Evolutionary conservation across 768 basidiomycete genomes (phyloP).

Genomic region (Saitozyma podzolica): DNA sequence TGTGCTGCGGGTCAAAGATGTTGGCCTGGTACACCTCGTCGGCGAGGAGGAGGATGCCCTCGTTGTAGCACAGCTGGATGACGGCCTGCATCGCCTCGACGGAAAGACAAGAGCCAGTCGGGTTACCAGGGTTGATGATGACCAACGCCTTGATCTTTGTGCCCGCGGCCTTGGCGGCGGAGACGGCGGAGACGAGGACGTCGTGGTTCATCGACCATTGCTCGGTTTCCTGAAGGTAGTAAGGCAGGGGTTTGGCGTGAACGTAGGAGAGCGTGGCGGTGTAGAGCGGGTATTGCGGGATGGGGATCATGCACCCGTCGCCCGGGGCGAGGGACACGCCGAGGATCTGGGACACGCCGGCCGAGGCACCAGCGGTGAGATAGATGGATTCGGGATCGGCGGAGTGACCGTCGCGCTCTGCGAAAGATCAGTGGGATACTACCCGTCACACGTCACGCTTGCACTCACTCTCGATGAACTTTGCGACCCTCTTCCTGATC

Average conservation of each 20-base stretch:
- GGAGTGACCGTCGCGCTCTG: constrained; percentile 87
- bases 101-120: constrained; percentile 83
- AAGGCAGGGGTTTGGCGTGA: constrained; percentile 77
- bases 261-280: constrained; percentile 89
- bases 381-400: constrained; percentile 82
- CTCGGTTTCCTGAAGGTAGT: constrained; percentile 78
- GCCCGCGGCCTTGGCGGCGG: constrained; percentile 65
- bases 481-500: constrained; percentile 82
- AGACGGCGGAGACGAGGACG: constrained; percentile 68
- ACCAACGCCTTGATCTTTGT: constrained; percentile 78
- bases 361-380: constrained; percentile 91
- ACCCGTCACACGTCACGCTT: neutral
- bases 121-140: constrained; percentile 98
- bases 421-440: neutral
- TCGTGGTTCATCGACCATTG: constrained; percentile 78
- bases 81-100: constrained; percentile 69
- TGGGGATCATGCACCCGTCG: constrained; percentile 68
- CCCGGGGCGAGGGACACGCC: constrained; percentile 44
- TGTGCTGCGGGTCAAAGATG: constrained; percentile 65
- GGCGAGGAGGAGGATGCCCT: constrained; percentile 84
- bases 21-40: constrained; percentile 99
- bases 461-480: constrained; percentile 77
- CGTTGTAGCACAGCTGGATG: constrained; percentile 78
- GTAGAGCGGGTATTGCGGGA: constrained; percentile 97
- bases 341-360: constrained; percentile 69